phyloP scores from a whole-genome alignment of 768 basidiomycete genomes.

The Mycena crocata region DNA sequence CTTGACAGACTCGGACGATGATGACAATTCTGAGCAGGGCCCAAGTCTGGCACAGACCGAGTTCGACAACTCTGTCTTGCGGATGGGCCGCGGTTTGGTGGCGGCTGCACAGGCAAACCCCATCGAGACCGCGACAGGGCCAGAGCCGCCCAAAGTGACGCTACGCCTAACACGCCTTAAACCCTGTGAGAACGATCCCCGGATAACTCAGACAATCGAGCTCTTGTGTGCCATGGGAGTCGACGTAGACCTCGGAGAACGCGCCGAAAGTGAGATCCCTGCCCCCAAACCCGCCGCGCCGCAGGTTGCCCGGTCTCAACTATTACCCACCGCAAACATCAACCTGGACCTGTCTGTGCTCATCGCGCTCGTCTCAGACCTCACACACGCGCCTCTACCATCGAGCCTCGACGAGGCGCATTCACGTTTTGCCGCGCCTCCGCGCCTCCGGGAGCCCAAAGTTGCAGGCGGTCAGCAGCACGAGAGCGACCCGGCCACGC shows the following conservation, averaged over 20 bases:
- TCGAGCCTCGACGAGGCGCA: constrained; percentile 65
- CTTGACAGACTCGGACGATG: constrained; percentile 67
- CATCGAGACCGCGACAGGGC: constrained; percentile 47
- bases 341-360: constrained; percentile 89
- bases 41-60: constrained; percentile 60
- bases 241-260: constrained; percentile 74
- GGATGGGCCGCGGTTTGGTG: constrained; percentile 76
- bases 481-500: constrained; percentile 57
- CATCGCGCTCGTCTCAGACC: constrained; percentile 86
- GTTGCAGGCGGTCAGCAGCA: constrained; percentile 36
- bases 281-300: constrained; percentile 24
- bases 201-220: constrained; percentile 71
- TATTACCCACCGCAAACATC: constrained; percentile 67
- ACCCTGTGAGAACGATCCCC: constrained; percentile 58
- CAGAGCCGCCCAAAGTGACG: constrained; percentile 59
- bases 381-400: constrained; percentile 81
- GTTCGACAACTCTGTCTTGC: constrained; percentile 80
- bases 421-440: constrained; percentile 69
- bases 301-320: constrained; percentile 31
- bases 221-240: constrained; percentile 71
- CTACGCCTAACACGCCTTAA: constrained; percentile 80
- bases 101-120: constrained; percentile 72
- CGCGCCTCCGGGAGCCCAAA: constrained; percentile 70
- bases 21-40: constrained; percentile 48
- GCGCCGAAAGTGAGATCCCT: constrained; percentile 42